Base-by-base conservation (phyloP, 1,139 yeast genomes). In the Candida glucosophila region DNA sequence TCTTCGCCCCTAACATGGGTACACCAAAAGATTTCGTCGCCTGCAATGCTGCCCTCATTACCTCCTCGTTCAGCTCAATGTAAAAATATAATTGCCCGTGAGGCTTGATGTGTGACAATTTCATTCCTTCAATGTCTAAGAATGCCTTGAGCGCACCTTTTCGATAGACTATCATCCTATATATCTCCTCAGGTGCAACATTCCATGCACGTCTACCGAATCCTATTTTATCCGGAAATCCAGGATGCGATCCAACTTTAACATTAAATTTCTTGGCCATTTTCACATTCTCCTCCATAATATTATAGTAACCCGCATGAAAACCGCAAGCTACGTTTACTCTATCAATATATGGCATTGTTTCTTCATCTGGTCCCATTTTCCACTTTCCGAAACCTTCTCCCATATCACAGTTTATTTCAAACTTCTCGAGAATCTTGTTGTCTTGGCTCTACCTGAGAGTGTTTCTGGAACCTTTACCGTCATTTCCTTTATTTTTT, bases 261-360 rank as follows among this genome's bases (percentile, higher is more conserved):
- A 56, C 62, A 17, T 42, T 40, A 33, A 51, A 35, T 22, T 49
- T 38, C 28, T 56, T 56, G 2, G 60, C 60, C 27, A 52, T 30
- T 25, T 39, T 32, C n/a, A 56, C 53, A 25, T 55, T 56, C 18
- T 45, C 34, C 17, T 39, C 32, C 61, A 56, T 56, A 15, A 46
- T 54, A 18, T 41, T 43, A 22, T 48, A 48, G 30, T 55, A 61
- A 10, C 62, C 61, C 20, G 61, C 63, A 35, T 56, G 63, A 17
- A 50, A 55, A 2, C 64, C 63, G 39, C 63, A 56, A 5, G 63
- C 63, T 30, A 57, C 36, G 31, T 57, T 57, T 9, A 62, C 63
- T n/a, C 49, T 39, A 34, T 55, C 60, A 27, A 56, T 55, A 10
- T 40, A 36, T 11, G 58, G 59, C 58, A 56, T 55, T 19, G 57